Evolutionary conservation across 768 basidiomycete genomes (phyloP).

Genomic region (Hericium erinaceus): DNA sequence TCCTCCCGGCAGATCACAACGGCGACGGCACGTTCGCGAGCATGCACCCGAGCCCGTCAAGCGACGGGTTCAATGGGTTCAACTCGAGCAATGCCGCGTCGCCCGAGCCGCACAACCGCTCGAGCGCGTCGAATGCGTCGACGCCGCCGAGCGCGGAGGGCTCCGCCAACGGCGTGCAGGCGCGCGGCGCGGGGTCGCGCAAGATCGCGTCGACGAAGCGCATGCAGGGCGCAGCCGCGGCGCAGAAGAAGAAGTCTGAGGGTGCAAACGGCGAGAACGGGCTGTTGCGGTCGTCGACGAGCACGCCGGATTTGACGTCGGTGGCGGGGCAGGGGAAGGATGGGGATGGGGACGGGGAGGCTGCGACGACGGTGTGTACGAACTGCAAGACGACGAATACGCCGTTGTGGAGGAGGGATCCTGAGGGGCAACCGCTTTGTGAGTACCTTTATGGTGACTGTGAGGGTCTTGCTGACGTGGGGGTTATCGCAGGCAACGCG

Average conservation of each 20-base stretch:
- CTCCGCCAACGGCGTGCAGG: conserved; percentile 21
- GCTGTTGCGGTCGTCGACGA: conserved; percentile 45
- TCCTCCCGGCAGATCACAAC: conserved; percentile 39
- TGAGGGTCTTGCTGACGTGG: conserved; percentile 13
- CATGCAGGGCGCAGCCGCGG: conserved; percentile 34
- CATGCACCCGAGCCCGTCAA: conserved; percentile 71
- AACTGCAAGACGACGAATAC: conserved; percentile 97
- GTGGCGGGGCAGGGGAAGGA: conserved; percentile 26
- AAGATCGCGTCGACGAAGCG: conserved; percentile 64
- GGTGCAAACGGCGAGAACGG: conserved; percentile 12
- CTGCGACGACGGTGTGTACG: conserved; percentile 75
- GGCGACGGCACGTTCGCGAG: conserved; percentile 32
- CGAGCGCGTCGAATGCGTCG: conserved; percentile 64
- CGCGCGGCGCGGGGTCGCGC: conserved; percentile 28
- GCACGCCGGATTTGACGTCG: conserved; percentile 53
- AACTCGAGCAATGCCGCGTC: conserved; percentile 61
- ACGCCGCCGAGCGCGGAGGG: conserved; percentile 65
- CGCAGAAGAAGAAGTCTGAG: conserved; percentile 40
- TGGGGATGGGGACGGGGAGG: conserved; percentile 56
- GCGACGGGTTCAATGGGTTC: conserved; percentile 68
- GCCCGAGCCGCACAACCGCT: conserved; percentile 64
- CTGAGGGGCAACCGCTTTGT: conserved; percentile 89
- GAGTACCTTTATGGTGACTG: conserved; percentile 23
- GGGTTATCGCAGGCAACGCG: conserved; percentile 54
- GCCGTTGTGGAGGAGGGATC: conserved; percentile 86